Percentiles rank a stretch among this genome's conserved stretches.
These are phyloP conservation scores for Penicillium sp. DNA, from an alignment of 2,329 filamentous ascomycete genomes.

Conservation along the genomic window DNA sequence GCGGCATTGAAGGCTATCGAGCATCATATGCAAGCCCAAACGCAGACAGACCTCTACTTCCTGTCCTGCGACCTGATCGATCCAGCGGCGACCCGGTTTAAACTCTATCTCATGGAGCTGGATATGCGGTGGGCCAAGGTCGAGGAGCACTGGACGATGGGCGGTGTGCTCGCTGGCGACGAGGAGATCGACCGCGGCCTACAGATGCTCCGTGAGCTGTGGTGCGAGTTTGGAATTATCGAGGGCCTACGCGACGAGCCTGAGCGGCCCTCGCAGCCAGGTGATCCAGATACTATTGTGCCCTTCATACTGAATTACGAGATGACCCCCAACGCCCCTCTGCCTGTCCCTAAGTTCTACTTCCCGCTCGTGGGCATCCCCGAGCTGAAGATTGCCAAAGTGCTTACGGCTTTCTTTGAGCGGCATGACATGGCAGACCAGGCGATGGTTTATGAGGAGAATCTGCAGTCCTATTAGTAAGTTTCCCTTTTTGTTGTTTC, in stretches of 20 bases:
- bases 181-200: constrained; percentile 9
- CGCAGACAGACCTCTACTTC: constrained; percentile 1
- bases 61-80: constrained; percentile 15
- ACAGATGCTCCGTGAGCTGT: constrained; percentile 13
- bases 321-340: background rate
- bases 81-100: constrained; percentile 13
- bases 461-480: constrained; percentile 10
- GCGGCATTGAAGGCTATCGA: background rate
- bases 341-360: constrained; percentile 9
- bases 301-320: constrained; percentile 9
- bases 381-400: constrained; percentile 5
- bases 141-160: constrained; percentile 17
- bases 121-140: constrained; percentile 11
- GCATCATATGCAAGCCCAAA: constrained; percentile 4
- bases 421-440: constrained; percentile 2
- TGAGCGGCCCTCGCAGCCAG: constrained; percentile 4
- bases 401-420: constrained; percentile 3
- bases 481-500: background rate
- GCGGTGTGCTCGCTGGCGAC: constrained; percentile 6
- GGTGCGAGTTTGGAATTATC: constrained; percentile 7
- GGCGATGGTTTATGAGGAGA: constrained; percentile 3
- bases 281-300: constrained; percentile 6
- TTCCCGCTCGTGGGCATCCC: constrained; percentile 10
- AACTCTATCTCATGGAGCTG: constrained; percentile 13
- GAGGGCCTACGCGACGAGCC: constrained; percentile 7